Evolutionary conservation across 441 rosid species (phyloP).

Genomic region (Sinapis alba): DNA sequence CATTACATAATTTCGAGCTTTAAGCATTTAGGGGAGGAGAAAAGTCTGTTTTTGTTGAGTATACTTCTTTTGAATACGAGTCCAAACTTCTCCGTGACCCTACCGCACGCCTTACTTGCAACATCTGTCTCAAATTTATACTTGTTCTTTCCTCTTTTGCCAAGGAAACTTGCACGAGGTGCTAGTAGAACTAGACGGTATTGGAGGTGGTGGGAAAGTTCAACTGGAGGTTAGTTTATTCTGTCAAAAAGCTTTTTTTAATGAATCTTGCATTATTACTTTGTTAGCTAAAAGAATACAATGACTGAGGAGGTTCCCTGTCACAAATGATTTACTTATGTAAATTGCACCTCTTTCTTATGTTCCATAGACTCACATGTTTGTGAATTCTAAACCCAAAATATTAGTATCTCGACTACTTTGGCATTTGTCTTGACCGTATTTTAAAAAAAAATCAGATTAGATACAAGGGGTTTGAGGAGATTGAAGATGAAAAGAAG

Average conservation of each 20-base stretch:
- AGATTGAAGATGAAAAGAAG: constrained; percentile 74
- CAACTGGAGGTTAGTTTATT: constrained; percentile 72
- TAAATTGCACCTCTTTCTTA: background rate
- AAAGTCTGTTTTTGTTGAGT: background rate
- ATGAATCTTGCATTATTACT: background rate
- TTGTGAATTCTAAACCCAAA: background rate
- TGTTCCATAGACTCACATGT: background rate
- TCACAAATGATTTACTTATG: background rate
- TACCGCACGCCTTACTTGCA: constrained; percentile 3
- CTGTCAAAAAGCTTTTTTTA: background rate
- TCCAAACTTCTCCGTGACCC: background rate
- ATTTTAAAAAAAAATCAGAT: constrained; percentile 51
- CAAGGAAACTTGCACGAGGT: constrained; percentile 74
- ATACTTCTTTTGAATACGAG: background rate
- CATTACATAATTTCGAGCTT: background rate
- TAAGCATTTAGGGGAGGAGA: background rate
- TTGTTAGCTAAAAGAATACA: background rate
- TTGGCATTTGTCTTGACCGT: background rate
- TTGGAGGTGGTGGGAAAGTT: constrained; percentile 95
- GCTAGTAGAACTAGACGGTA: constrained; percentile 88
- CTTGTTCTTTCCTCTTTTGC: constrained; percentile 13
- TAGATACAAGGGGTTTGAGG: constrained; percentile 74
- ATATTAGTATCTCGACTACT: background rate
- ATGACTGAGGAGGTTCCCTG: constrained; percentile 3
- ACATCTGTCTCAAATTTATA: constrained; percentile 3